Evolutionary conservation across 2,329 filamentous ascomycete genomes (phyloP).

Genomic region (Fusarium bactridioides): DNA sequence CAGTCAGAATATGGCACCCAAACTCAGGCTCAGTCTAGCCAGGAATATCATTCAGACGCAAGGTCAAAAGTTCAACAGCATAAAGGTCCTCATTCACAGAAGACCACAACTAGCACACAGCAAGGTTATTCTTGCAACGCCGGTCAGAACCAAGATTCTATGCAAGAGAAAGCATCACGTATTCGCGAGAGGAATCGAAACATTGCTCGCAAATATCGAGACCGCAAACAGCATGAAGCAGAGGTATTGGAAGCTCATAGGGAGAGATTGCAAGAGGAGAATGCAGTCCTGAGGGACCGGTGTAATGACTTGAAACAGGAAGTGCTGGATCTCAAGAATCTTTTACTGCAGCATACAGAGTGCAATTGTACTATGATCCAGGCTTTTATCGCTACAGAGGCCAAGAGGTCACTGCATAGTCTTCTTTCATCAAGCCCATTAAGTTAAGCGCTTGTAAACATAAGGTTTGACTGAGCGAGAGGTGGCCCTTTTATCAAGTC

Average conservation of each 20-base stretch:
- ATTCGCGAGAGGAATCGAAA: neutral
- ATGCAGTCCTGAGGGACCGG: accelerated
- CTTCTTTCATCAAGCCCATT: neutral
- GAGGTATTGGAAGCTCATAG: accelerated
- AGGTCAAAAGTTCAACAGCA: neutral
- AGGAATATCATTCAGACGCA: accelerated
- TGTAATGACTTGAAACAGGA: neutral
- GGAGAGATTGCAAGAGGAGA: neutral
- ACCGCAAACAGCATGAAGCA: neutral
- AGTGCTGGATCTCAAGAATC: neutral
- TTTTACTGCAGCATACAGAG: neutral
- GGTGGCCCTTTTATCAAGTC: no score
- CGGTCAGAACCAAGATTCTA: neutral
- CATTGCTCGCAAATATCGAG: neutral
- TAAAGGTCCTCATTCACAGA: accelerated
- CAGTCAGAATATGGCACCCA: no score
- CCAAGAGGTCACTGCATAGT: neutral
- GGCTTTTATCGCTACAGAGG: neutral
- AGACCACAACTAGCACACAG: neutral
- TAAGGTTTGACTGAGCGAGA: no score
- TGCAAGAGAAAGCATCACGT: neutral
- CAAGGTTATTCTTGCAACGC: neutral
- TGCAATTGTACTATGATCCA: neutral
- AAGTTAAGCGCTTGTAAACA: no score
- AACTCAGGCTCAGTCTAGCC: neutral